These are phyloP conservation scores for Penicillium sclerotigenum DNA, from an alignment of 2,329 filamentous ascomycete genomes.

Conservation along the genomic window DNA sequence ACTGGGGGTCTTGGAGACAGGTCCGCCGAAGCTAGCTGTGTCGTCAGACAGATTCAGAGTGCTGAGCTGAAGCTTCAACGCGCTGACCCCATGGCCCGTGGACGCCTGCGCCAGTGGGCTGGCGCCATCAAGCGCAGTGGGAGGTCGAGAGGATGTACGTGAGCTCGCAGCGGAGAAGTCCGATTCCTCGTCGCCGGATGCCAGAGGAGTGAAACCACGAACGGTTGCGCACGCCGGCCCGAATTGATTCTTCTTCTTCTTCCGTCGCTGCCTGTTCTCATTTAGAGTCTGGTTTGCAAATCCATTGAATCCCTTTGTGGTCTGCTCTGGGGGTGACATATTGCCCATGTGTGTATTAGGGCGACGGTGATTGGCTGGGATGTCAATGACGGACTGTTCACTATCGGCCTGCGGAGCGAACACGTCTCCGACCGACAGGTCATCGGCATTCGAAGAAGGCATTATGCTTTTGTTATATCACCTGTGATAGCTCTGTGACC, in stretches of 20 bases:
- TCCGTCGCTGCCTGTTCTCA: constrained; percentile 31
- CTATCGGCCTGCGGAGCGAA: constrained; percentile 39
- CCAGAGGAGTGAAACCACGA: constrained; percentile 44
- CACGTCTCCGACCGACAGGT: constrained; percentile 40
- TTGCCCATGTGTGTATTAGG: constrained; percentile 30
- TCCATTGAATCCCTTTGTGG: constrained; percentile 22
- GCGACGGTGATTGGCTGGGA: constrained; percentile 21
- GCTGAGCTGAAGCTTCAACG: constrained; percentile 77
- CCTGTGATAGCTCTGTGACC: not conserved
- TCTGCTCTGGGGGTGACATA: constrained; percentile 18
- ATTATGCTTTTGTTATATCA: constrained; percentile 12
- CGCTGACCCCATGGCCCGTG: constrained; percentile 69
- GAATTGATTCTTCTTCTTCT: constrained; percentile 41
- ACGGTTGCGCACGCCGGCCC: constrained; percentile 38
- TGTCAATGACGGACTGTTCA: constrained; percentile 25
- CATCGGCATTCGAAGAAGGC: constrained; percentile 28
- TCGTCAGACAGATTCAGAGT: constrained; percentile 65
- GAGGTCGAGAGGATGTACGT: constrained; percentile 16
- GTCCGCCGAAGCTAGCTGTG: constrained; percentile 53
- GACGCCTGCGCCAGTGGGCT: constrained; percentile 53
- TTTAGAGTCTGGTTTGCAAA: constrained; percentile 32
- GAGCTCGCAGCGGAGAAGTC: constrained; percentile 43
- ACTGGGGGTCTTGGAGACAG: constrained; percentile 48
- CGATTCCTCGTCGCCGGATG: constrained; percentile 47
- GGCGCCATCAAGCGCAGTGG: constrained; percentile 27